Conservation (phyloP, 441 rosid species). For the Pelargonium myrrhifolium region DNA sequence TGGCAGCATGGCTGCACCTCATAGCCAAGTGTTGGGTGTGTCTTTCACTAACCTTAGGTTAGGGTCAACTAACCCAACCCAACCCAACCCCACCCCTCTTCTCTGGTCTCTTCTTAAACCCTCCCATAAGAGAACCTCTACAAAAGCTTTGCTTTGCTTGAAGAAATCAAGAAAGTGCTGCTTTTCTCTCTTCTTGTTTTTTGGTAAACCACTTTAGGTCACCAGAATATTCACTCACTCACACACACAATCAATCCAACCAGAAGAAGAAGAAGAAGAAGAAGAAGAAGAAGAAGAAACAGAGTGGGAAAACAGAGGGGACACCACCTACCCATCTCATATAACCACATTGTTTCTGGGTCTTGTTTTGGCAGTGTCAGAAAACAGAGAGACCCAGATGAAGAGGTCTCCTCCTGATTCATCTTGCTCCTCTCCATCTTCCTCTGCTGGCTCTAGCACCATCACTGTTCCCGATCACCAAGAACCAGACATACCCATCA, state of each 20-base stretch:
- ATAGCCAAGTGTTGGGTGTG: slow-evolving; percentile 2
- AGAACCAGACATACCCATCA: neutral
- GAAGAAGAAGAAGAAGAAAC: too few species aligned
- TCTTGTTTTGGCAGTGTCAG: too few species aligned
- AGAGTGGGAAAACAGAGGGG: too few species aligned
- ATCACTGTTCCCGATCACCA: slow-evolving; percentile 2
- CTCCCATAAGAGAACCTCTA: neutral
- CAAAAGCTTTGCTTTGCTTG: too few species aligned
- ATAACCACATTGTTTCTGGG: too few species aligned
- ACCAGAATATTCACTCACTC: too few species aligned
- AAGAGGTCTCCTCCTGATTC: slow-evolving; percentile 4
- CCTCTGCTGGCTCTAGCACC: neutral
- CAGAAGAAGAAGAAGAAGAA: too few species aligned
- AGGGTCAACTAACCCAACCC: neutral
- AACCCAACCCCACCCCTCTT: neutral
- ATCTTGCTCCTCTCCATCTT: neutral
- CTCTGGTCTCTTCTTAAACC: neutral
- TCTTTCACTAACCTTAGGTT: neutral
- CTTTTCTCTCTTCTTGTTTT: too few species aligned
- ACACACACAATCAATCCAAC: too few species aligned
- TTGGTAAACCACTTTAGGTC: too few species aligned
- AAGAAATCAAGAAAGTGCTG: too few species aligned
- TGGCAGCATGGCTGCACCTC: neutral
- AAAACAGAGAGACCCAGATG: neutral
- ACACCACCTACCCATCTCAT: too few species aligned